Conservation (phyloP, 306 rosid species). For the barrel medic (Medicago truncatula) region DNA sequence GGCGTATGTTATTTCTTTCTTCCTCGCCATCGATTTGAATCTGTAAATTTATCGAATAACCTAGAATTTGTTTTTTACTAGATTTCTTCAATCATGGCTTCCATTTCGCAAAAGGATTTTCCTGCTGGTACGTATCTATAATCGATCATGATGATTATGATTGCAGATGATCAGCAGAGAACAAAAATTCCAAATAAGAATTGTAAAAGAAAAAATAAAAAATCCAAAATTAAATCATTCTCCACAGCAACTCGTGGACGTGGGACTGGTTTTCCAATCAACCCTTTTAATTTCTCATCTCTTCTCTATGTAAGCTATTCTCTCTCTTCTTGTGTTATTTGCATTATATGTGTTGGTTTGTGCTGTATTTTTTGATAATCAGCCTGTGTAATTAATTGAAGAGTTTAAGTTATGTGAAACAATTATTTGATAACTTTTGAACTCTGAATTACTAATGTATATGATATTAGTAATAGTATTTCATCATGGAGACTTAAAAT, state of each 20-base stretch:
- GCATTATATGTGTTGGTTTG: slow-evolving; percentile 2
- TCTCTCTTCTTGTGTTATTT: slow-evolving; percentile 19
- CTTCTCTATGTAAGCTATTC: slow-evolving; percentile 75
- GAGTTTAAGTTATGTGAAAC: slow-evolving; percentile 1
- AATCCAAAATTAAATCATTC: slow-evolving; percentile 45
- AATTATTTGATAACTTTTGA: slow-evolving; percentile 14
- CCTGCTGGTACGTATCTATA: slow-evolving; percentile 56
- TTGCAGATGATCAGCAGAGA: slow-evolving; percentile 62
- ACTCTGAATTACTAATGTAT: slow-evolving; percentile 12
- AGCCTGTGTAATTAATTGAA: slow-evolving; percentile 1
- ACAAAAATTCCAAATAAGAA: slow-evolving; percentile 48
- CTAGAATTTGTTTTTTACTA: not conserved
- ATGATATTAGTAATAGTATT: not conserved
- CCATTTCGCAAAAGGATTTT: slow-evolving; percentile 61
- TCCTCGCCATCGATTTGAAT: not conserved
- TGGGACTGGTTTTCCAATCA: slow-evolving; percentile 61
- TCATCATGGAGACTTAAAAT: slow-evolving; percentile 32
- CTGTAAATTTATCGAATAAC: not conserved
- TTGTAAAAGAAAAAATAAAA: too few relatives aligned
- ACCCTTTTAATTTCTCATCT: slow-evolving; percentile 93
- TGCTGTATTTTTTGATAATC: slow-evolving; percentile 14
- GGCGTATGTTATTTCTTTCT: too few relatives aligned
- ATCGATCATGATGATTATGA: not conserved
- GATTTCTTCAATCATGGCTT: slow-evolving; percentile 60
- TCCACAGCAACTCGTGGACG: slow-evolving; percentile 61